Evolutionary conservation across 1,284 basidiomycete species (phyloP), one percentile per base, ranked within the genome.

Genomic region (Malassezia nana): DNA sequence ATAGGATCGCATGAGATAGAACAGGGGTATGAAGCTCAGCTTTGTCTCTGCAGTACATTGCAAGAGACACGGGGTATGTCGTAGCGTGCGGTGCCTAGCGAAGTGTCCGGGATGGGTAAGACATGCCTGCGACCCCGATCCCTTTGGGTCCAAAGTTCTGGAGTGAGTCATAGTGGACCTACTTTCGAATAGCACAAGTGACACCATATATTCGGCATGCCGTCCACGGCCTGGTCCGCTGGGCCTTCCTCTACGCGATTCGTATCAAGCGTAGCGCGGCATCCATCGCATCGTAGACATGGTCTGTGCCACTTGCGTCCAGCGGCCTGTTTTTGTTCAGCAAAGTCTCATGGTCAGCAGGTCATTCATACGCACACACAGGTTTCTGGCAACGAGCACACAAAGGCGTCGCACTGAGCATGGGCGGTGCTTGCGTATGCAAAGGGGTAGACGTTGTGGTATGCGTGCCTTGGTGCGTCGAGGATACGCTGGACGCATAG

Each of bases 231-330:
- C 26, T 15, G 42, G 24, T 55, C 56, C 10, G 32, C 49, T 0
- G 71, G 71, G 0, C 71, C 71, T 38, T 74, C 69, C 25, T 72
- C 64, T 22, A 74, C 44, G 40, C 62, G 66, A 20, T 67, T 65
- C 2, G 62, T 52, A 18, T 72, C 68, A 12, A 74, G 46, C 13
- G 65, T 66, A 2, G 68, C 63, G 9, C 48, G 53, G 54, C 71
- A 74, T 0, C 63, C 67, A 39, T 74, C 71, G 59, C 71, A 74
- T 1, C 68, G 47, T 32, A 74, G 47, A 50, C 71, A 74, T 2
- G 50, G 63, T 15, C 69, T 50, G 47, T 74, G 71, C 71, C 71
- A 74, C 40, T 63, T 65, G 2, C 68, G 47, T 0, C 65, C 66
- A 2, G 67, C 65, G 2, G 67, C 70, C 9, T 62, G 61, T 31